Evolutionary conservation across 352 stramenopile species (phyloP).

Genomic region (Phytophthora nicotianae): DNA sequence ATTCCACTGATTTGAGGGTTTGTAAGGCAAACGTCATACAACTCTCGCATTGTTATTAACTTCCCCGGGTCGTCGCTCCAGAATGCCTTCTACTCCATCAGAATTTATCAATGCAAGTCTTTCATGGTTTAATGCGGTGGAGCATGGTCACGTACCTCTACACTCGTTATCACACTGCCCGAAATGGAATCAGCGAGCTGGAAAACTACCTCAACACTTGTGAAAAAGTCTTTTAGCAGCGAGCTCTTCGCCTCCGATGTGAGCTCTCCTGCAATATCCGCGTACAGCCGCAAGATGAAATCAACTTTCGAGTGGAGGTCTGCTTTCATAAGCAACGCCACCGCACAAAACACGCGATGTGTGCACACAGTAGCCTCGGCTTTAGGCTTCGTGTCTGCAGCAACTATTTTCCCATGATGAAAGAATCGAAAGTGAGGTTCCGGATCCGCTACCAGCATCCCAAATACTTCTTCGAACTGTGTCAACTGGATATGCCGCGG

Average conservation of each 20-base stretch:
- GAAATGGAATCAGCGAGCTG: constrained; percentile 38
- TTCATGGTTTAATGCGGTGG: not conserved
- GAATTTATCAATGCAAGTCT: not conserved
- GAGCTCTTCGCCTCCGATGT: constrained; percentile 45
- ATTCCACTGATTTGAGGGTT: constrained; percentile 56
- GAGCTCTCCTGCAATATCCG: constrained; percentile 47
- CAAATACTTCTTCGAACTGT: constrained; percentile 81
- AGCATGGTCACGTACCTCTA: constrained; percentile 26
- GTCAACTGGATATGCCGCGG: constrained; percentile 47
- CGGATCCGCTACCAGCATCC: constrained; percentile 66
- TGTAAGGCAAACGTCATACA: constrained; percentile 69
- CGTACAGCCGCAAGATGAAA: constrained; percentile 67
- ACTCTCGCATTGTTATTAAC: constrained; percentile 43
- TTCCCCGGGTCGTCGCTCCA: constrained; percentile 44
- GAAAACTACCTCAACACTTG: constrained; percentile 48
- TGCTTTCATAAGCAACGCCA: constrained; percentile 56
- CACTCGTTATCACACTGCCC: constrained; percentile 14
- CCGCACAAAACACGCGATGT: constrained; percentile 59
- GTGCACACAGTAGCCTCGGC: constrained; percentile 42
- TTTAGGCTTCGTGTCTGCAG: constrained; percentile 22
- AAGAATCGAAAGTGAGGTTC: constrained; percentile 78
- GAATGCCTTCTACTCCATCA: constrained; percentile 45
- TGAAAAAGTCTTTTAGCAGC: constrained; percentile 51
- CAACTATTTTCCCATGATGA: constrained; percentile 27
- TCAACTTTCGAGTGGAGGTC: constrained; percentile 65